Evolutionary conservation across 139 green algal species (phyloP).

Genomic region (Tetraselmis chui): DNA sequence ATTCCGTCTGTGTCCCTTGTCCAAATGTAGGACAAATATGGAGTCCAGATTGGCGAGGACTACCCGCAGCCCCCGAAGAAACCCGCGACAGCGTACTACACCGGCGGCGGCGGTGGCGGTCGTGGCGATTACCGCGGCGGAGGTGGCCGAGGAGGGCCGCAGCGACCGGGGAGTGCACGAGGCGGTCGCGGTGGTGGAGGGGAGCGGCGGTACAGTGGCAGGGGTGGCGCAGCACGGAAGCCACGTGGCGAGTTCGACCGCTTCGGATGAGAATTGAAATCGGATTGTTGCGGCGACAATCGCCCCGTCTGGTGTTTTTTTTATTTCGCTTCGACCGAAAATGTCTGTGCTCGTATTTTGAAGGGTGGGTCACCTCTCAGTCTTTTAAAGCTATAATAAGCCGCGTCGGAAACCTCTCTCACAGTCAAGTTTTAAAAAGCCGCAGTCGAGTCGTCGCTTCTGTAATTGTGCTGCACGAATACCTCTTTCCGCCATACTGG

Average conservation of each 20-base stretch:
- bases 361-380: too few relatives aligned
- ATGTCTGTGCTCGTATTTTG: too few relatives aligned
- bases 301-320: too few relatives aligned
- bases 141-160: slow-evolving; percentile 9
- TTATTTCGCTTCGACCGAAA: too few relatives aligned
- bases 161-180: slow-evolving; percentile 9
- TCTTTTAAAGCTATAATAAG: too few relatives aligned
- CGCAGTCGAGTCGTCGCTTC: too few relatives aligned
- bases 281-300: too few relatives aligned
- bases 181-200: slow-evolving; percentile 20
- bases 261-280: slow-evolving; percentile 32
- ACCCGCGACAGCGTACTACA: slow-evolving; percentile 14
- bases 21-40: slow-evolving; percentile 22
- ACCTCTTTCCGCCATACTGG: too few relatives aligned
- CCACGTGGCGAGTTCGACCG: slow-evolving; percentile 37
- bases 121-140: slow-evolving; percentile 9
- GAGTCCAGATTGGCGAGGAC: slow-evolving; percentile 52
- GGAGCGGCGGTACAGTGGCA: background rate
- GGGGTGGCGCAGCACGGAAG: background rate
- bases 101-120: slow-evolving; percentile 14
- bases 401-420: too few relatives aligned
- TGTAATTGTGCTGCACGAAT: too few relatives aligned
- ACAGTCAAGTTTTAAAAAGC: too few relatives aligned
- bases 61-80: slow-evolving; percentile 53
- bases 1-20: background rate